Conservation (phyloP, 768 basidiomycete species). For the Megacollybia marginata region DNA sequence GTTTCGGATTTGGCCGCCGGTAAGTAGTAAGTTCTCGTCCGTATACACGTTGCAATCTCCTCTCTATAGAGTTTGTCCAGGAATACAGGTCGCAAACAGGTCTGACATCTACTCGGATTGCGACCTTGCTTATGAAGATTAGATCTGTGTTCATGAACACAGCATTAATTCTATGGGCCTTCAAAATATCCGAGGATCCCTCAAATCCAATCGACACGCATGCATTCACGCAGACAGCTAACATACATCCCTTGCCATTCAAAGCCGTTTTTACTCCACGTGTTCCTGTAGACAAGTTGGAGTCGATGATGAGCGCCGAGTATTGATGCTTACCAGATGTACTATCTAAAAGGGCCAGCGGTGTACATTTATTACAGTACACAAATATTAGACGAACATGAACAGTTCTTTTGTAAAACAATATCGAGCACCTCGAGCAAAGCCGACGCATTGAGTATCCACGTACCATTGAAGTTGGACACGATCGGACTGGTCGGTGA, state of each 20-base stretch:
- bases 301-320: too few relatives aligned
- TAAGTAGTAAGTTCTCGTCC: not conserved
- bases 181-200: conserved; percentile 46
- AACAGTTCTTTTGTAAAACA: too few relatives aligned
- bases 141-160: conserved; percentile 62
- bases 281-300: too few relatives aligned
- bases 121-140: not conserved
- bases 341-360: too few relatives aligned
- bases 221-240: conserved; percentile 56
- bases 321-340: too few relatives aligned
- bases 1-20: conserved; percentile 44
- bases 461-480: conserved; percentile 70
- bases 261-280: conserved; percentile 44
- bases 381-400: too few relatives aligned
- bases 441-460: conserved; percentile 80
- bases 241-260: conserved; percentile 59
- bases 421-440: conserved; percentile 14
- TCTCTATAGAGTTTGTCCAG: not conserved
- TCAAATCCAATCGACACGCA: conserved; percentile 48
- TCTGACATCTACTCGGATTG: too few relatives aligned
- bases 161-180: conserved; percentile 58
- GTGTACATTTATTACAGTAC: too few relatives aligned
- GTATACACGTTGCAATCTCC: not conserved
- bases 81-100: too few relatives aligned
- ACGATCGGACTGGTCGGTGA: conserved; percentile 73